phyloP scores from a whole-genome alignment of 2,329 filamentous ascomycete species.

The Emmonsiellopsis sp. region DNA sequence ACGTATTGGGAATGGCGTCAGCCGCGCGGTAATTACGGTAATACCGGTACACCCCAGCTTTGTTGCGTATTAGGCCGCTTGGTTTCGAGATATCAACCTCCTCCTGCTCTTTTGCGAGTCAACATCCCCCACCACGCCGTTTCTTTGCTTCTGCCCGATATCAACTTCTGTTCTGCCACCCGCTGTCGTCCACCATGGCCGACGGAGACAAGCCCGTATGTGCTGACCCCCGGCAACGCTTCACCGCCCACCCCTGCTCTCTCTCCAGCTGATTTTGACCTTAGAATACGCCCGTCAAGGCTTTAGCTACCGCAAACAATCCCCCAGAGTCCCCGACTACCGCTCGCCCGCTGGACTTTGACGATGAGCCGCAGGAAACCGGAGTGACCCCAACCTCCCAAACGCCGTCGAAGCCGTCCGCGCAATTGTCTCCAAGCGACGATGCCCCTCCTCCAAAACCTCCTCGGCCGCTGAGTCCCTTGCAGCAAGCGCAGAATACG shows the following conservation, averaged over 20 bases:
- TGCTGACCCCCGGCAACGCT: background rate
- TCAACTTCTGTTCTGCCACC: background rate
- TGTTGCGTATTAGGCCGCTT: too few species aligned
- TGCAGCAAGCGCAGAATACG: slow-evolving; percentile 76
- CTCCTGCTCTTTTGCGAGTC: too few species aligned
- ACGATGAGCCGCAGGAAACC: slow-evolving; percentile 44
- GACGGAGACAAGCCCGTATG: slow-evolving; percentile 10
- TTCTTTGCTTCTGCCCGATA: background rate
- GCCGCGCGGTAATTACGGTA: background rate
- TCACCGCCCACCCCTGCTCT: slow-evolving; percentile 7
- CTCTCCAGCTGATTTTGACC: slow-evolving; percentile 14
- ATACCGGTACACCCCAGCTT: background rate
- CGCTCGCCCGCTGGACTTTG: slow-evolving; percentile 47
- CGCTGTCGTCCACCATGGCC: slow-evolving; percentile 5
- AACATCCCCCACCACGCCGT: too few species aligned
- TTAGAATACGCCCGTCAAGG: slow-evolving; percentile 28
- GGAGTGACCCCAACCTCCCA: slow-evolving; percentile 18
- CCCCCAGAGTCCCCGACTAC: slow-evolving; percentile 46
- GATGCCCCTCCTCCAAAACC: slow-evolving; percentile 63
- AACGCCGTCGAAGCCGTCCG: slow-evolving; percentile 20
- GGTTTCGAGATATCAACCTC: too few species aligned
- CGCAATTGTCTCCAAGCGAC: slow-evolving; percentile 14
- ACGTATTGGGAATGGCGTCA: background rate
- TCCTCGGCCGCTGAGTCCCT: slow-evolving; percentile 69
- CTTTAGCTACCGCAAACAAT: slow-evolving; percentile 17